Evolutionary conservation across 2,329 filamentous ascomycete species (phyloP).

Genomic region (Trichoderma endophyticum): DNA sequence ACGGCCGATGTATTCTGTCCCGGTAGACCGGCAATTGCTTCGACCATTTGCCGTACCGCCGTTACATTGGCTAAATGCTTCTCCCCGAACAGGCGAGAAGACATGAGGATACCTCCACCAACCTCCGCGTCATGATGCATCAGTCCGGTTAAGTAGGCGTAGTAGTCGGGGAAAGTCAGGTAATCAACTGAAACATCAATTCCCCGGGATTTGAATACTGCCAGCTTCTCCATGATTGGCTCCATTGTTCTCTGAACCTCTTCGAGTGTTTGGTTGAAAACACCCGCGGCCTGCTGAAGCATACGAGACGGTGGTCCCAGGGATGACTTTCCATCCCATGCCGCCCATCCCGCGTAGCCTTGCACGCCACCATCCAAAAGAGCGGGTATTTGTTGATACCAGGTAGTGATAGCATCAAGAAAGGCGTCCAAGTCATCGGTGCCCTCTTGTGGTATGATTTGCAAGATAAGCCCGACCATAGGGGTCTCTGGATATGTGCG

Average conservation of each 20-base stretch:
- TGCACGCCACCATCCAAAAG: background rate
- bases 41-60: background rate
- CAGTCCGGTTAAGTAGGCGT: background rate
- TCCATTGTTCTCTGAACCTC: background rate
- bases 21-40: background rate
- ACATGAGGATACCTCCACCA: background rate
- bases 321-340: background rate
- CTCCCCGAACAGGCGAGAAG: background rate
- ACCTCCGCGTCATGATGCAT: background rate
- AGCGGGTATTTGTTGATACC: background rate
- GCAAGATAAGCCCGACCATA: background rate
- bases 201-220: background rate
- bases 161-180: background rate
- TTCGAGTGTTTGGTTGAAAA: background rate
- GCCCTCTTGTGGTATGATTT: background rate
- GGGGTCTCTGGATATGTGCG: conserved; percentile 28
- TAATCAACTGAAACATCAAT: background rate
- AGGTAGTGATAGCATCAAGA: background rate
- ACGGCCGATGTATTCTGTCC: background rate
- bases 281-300: background rate
- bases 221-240: background rate
- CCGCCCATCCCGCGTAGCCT: background rate
- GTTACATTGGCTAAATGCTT: background rate
- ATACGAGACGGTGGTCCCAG: background rate
- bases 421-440: background rate